These are phyloP conservation scores for Coemansia brasiliensis DNA, from an alignment of 192 early-diverging fungal genomes.

Conservation along the genomic window DNA sequence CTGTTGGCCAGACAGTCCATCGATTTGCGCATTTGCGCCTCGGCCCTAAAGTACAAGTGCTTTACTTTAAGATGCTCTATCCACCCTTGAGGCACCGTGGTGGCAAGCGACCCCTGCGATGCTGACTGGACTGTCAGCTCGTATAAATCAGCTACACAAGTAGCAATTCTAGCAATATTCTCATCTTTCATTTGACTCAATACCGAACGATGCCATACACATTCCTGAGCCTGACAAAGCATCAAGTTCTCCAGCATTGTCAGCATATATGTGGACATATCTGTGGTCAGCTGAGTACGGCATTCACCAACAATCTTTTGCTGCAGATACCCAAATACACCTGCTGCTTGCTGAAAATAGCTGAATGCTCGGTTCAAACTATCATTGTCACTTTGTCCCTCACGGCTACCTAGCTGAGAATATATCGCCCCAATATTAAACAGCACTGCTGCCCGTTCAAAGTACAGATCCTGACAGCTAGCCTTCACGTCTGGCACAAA, in stretches of 20 bases:
- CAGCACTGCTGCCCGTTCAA: conserved; percentile 79
- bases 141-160: conserved; percentile 72
- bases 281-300: conserved; percentile 64
- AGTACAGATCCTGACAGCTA: conserved; percentile 72
- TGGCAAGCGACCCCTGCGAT: conserved; percentile 56
- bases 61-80: conserved; percentile 73
- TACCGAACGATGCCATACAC: conserved; percentile 85
- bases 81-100: conserved; percentile 65
- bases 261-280: conserved; percentile 71
- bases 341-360: conserved; percentile 85
- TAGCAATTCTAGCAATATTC: conserved; percentile 74
- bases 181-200: conserved; percentile 78
- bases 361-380: conserved; percentile 75
- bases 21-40: conserved; percentile 77
- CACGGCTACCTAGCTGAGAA: conserved; percentile 71
- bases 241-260: conserved; percentile 70
- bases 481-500: conserved; percentile 59
- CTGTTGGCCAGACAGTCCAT: conserved; percentile 68
- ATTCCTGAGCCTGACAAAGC: conserved; percentile 94
- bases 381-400: conserved; percentile 69
- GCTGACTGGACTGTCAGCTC: conserved; percentile 67
- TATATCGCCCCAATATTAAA: conserved; percentile 88
- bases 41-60: conserved; percentile 69
- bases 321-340: conserved; percentile 66
- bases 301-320: conserved; percentile 63